A percentile compares a stretch with the other conserved stretches of the same genome.
phyloP scores from a whole-genome alignment of 2,329 filamentous ascomycete species.

The Ceratocystis colombiana region DNA sequence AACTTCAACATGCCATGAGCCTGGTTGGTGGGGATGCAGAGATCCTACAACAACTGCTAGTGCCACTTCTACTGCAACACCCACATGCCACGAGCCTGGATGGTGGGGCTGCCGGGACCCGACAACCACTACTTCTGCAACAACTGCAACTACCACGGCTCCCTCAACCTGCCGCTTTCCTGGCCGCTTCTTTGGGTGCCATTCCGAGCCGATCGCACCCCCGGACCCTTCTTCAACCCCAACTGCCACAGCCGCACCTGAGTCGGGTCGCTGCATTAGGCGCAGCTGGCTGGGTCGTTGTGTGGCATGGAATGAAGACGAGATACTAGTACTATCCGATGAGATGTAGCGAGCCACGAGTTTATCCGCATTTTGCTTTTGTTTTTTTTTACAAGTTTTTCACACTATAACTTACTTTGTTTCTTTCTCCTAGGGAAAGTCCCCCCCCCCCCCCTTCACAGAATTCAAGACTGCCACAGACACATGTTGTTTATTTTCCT shows the following conservation, averaged over 20 bases:
- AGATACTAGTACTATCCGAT: slow-evolving; percentile 29
- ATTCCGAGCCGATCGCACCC: slow-evolving; percentile 33
- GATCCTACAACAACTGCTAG: slow-evolving; percentile 31
- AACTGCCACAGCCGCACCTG: slow-evolving; percentile 29
- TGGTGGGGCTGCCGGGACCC: slow-evolving; percentile 56
- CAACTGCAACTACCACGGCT: slow-evolving; percentile 27
- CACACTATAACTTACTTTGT: not conserved
- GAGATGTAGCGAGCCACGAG: slow-evolving; percentile 30
- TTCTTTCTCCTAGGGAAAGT: not conserved
- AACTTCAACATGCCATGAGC: slow-evolving; percentile 26
- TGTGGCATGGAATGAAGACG: slow-evolving; percentile 32
- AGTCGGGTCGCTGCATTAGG: slow-evolving; percentile 32
- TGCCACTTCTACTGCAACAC: slow-evolving; percentile 39
- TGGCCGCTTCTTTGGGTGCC: slow-evolving; percentile 42
- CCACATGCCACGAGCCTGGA: slow-evolving; percentile 50
- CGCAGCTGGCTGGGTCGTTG: slow-evolving; percentile 38
- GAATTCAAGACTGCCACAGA: not conserved
- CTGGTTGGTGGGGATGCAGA: slow-evolving; percentile 27
- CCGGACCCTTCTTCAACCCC: slow-evolving; percentile 28
- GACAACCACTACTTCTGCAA: slow-evolving; percentile 33
- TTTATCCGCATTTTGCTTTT: not conserved
- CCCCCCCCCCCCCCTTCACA: not conserved
- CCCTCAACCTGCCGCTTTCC: slow-evolving; percentile 37
- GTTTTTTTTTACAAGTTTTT: not conserved
- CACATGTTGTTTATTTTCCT: slow-evolving; percentile 2